Evolutionary conservation across 148 eudicot species (phyloP), one percentile per base, ranked within the genome.

Genomic region (Silene uniflora): DNA sequence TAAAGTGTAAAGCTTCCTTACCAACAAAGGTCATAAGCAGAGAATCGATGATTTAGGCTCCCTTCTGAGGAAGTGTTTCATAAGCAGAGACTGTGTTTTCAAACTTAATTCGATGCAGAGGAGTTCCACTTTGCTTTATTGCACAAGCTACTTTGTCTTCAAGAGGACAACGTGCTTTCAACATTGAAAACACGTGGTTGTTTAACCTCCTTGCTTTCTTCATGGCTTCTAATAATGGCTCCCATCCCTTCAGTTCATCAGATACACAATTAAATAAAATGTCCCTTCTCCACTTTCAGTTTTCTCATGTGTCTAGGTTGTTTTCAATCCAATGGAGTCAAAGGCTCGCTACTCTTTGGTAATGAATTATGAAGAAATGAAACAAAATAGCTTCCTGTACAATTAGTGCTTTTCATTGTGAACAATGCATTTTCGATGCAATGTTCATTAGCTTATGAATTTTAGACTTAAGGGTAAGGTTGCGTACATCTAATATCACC

Each of bases 81-180:
- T 92, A 95, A 46, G 98, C 98, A 67, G 98, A 95, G 54, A 95
- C 96, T 0, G 98, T 90, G 78, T 95, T 95, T 75, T 95, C 97
- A 60, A 89, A 95, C 81, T 92, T 95, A 84, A 95, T 81, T 22
- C 96, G 92, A 72, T 89, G 98, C 62, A 95, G 78, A 17, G 97
- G 98, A 4, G 98, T 91, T 11, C 98, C 98, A 65, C 98, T 95
- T 84, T 95, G 98, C 89, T 90, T 95, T 61, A 95, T 95, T 19
- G 98, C 98, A 60, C 91, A 95, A 44, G 98, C 97, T 68, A 88
- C 95, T 79, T 95, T 95, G 84, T 95, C 98, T 85, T 95, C 98
- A 17, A 95, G 87, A 2, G 98, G 98, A 81, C 98, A 95, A 21
- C 98, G 93, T 0, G 97, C 97, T 84, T 95, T 95, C 73, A 95